Evolutionary conservation across 352 stramenopile species (phyloP).

Genomic region (Globisporangium nagaii): DNA sequence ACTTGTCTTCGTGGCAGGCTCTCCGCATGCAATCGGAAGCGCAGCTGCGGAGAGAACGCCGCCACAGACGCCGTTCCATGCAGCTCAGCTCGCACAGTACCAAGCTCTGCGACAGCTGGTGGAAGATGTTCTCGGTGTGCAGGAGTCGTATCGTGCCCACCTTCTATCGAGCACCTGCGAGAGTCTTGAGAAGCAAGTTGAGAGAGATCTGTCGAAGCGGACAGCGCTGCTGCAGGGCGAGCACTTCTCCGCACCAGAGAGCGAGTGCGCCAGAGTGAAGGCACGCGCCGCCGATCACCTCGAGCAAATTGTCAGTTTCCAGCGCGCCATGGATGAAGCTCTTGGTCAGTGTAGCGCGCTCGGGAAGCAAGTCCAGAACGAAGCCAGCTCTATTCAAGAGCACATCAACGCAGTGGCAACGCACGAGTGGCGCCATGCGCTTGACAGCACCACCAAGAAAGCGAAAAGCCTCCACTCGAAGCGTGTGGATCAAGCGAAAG

Average conservation of each 20-base stretch:
- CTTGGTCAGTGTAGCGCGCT: neutral
- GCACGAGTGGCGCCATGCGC: constrained; percentile 7
- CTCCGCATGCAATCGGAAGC: neutral
- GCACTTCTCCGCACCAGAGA: neutral
- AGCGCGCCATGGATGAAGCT: constrained; percentile 1
- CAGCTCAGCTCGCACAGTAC: constrained; percentile 3
- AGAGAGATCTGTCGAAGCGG: constrained; percentile 2
- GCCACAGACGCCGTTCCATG: neutral
- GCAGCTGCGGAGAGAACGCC: neutral
- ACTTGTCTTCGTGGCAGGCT: neutral
- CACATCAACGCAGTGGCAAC: neutral
- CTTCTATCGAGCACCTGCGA: neutral
- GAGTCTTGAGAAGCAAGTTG: neutral
- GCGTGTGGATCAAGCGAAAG: constrained; percentile 11
- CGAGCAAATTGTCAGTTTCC: neutral
- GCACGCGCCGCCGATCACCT: neutral
- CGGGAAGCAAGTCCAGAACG: neutral
- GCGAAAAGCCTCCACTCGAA: constrained; percentile 7
- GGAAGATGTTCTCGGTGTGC: neutral
- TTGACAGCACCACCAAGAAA: constrained; percentile 18
- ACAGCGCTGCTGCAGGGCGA: neutral
- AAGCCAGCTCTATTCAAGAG: neutral
- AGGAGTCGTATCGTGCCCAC: constrained; percentile 7
- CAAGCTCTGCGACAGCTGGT: constrained; percentile 4
- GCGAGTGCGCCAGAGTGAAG: neutral